Evolutionary conservation across 805 yeast genomes (phyloP), one percentile per base, ranked within the genome.

Genomic region (Dipodascus albidus): DNA sequence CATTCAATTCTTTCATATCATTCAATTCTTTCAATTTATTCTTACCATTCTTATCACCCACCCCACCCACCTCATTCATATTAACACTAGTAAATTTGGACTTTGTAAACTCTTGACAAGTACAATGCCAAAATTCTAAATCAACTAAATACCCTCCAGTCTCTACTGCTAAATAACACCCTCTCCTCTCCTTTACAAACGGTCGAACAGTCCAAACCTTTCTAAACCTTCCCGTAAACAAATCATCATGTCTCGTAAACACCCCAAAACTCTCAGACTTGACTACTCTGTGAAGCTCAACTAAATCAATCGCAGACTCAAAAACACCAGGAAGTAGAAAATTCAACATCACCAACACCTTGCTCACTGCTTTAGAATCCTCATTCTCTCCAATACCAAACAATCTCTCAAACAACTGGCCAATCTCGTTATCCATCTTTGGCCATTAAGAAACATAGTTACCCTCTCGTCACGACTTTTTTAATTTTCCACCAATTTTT

Each of bases 291-390:
- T 38, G 54, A 2, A 21, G 15, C 47, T 61, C 64, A 6, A 63
- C 50, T 15, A 54, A 48, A 3, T 56, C 58, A 24, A 63, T 14
- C 8, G 64, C 65, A n/a, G 24, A 50, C 1, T 54, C 49, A n/a
- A 63, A 51, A 19, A 38, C 21, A 3, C 52, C 44, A 1, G 64
- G 64, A 23, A 60, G 57, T 8, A 61, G 23, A 41, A 55, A 55
- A 17, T 52, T 47, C 47, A 63, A 54, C 4, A 58, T 52, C 6
- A 59, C 60, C 14, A 63, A 42, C 11, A 38, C 20, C 27, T 47
- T 27, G 8, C 52, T 27, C 47, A 58, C 60, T 1, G n/a, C n/a
- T 41, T 54, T 54, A 4, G 55, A 33, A 2, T 54, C 53, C 6
- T 35, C 23, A 20, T 56, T 33, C 21, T 42, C 22, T 3, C 38